Conservation (phyloP, 768 basidiomycete genomes). For the Clitopilus passeckerianus region DNA sequence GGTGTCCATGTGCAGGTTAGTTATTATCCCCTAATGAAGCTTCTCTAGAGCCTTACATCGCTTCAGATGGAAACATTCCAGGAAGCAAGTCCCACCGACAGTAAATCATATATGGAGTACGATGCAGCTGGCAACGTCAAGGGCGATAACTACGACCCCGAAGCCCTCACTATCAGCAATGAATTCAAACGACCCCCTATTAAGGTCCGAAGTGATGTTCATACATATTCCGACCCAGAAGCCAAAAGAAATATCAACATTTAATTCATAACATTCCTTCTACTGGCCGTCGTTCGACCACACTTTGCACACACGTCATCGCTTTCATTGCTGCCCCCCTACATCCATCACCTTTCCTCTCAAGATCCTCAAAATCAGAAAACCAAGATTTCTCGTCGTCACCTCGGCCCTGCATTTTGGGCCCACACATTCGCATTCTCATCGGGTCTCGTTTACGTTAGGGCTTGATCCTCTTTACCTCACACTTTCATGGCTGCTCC, state of each 20-base stretch:
- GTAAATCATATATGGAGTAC: conserved; percentile 41
- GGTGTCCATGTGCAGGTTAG: conserved; percentile 59
- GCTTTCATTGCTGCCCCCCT: neutral
- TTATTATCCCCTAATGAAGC: conserved; percentile 2
- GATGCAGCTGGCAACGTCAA: conserved; percentile 52
- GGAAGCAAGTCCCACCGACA: conserved; percentile 33
- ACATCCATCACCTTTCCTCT: neutral
- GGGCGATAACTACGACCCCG: conserved; percentile 46
- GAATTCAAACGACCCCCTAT: conserved; percentile 64
- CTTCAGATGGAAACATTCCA: conserved; percentile 62
- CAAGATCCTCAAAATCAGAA: neutral
- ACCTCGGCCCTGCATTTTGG: neutral
- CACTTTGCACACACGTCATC: neutral
- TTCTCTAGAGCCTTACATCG: neutral
- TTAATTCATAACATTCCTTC: neutral
- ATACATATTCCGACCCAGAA: neutral
- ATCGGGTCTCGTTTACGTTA: neutral
- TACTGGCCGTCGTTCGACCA: neutral
- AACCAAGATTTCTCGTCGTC: neutral
- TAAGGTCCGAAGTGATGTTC: conserved; percentile 13
- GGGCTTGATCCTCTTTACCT: neutral
- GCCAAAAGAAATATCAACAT: neutral
- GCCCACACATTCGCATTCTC: neutral
- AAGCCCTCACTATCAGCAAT: conserved; percentile 50
- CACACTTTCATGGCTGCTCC: too few relatives aligned